phyloP scores from a whole-genome alignment of 2,329 filamentous ascomycete genomes.

The Esteya vermicola region DNA sequence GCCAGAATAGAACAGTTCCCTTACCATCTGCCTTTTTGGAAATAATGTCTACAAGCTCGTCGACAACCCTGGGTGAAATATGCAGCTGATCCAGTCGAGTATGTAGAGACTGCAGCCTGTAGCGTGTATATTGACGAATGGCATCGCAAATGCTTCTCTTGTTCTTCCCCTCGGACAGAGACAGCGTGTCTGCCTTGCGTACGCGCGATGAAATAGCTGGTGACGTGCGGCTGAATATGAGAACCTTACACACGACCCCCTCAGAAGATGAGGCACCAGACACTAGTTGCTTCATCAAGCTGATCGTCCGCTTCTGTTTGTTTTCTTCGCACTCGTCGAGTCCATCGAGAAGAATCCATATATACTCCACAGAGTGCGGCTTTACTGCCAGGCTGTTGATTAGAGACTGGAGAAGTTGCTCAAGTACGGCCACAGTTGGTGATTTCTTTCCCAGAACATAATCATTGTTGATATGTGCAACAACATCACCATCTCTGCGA shows the following conservation, averaged over 20 bases:
- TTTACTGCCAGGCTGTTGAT: slow-evolving; percentile 4
- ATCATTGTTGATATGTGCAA: slow-evolving; percentile 14
- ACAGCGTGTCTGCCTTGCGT: slow-evolving; percentile 11
- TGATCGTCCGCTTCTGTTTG: slow-evolving; percentile 7
- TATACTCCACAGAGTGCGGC: slow-evolving; percentile 4
- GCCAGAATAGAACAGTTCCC: too few relatives aligned
- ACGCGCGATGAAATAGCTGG: slow-evolving; percentile 7
- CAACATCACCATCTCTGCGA: slow-evolving; percentile 12
- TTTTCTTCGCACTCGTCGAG: slow-evolving; percentile 12
- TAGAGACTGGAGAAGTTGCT: slow-evolving; percentile 11
- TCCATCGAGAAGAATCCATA: slow-evolving; percentile 17
- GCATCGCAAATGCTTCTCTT: slow-evolving; percentile 8
- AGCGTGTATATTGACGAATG: slow-evolving; percentile 11
- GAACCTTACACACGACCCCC: slow-evolving; percentile 13
- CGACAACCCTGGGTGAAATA: slow-evolving; percentile 6
- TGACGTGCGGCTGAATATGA: slow-evolving; percentile 14
- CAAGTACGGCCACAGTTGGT: slow-evolving; percentile 9
- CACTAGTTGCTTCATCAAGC: slow-evolving; percentile 8
- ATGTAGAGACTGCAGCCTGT: slow-evolving; percentile 6
- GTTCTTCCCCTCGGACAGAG: slow-evolving; percentile 14
- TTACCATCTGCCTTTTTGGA: slow-evolving; percentile 15
- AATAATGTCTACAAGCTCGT: slow-evolving; percentile 9
- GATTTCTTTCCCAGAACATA: slow-evolving; percentile 12
- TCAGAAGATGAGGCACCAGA: slow-evolving; percentile 2
- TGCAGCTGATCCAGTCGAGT: slow-evolving; percentile 9